These are phyloP conservation scores for Centrapalus pauciflorus DNA, from an alignment of 129 eudicot genomes.

Conservation along the genomic window DNA sequence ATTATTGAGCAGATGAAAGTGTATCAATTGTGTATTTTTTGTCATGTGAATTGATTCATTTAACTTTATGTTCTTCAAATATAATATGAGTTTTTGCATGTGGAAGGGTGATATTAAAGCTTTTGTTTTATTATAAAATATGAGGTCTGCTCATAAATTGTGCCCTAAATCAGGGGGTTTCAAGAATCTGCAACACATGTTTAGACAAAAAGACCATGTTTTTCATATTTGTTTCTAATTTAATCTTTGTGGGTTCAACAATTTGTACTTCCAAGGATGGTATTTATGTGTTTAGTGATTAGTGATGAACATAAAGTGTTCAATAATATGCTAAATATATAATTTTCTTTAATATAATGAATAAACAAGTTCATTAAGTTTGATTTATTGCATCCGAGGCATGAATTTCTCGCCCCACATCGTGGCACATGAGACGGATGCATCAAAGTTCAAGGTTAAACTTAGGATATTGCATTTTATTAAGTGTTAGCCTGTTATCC, in stretches of 20 bases:
- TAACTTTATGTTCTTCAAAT: constrained; percentile 3
- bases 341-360: neutral
- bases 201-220: constrained; percentile 15
- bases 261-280: neutral
- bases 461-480: too few relatives aligned
- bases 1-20: constrained; percentile 14
- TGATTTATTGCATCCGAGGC: too few relatives aligned
- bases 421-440: too few relatives aligned
- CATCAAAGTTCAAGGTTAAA: too few relatives aligned
- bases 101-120: constrained; percentile 9
- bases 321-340: neutral
- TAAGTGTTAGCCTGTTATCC: neutral
- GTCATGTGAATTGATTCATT: constrained; percentile 30
- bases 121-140: neutral
- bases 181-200: constrained; percentile 13
- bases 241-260: neutral
- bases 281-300: constrained; percentile 1
- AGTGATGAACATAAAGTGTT: neutral
- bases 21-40: constrained; percentile 2
- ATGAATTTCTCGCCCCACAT: too few relatives aligned
- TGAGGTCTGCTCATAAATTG: constrained; percentile 5
- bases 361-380: too few relatives aligned
- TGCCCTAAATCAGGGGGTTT: constrained; percentile 9
- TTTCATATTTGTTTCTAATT: constrained; percentile 5
- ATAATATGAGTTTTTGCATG: constrained; percentile 16